Evolutionary conservation across 1,139 yeast species (phyloP).

Genomic region (Pneumocystis wakefieldiae): DNA sequence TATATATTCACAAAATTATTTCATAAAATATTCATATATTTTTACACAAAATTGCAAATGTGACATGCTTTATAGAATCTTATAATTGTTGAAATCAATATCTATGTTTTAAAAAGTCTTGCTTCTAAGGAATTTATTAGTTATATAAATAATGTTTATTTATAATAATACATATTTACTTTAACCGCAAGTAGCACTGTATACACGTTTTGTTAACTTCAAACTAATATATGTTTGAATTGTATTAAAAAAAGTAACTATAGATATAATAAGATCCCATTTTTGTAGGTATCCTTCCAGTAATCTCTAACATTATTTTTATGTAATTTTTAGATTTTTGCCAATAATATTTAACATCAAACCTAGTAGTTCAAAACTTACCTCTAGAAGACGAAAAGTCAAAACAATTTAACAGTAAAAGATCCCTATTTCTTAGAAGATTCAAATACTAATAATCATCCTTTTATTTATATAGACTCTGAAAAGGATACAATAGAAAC

Average conservation of each 20-base stretch:
- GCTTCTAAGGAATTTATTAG: slow-evolving; percentile 62
- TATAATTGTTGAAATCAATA: slow-evolving; percentile 67
- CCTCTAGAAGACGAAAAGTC: background rate
- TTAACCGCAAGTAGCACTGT: slow-evolving; percentile 47
- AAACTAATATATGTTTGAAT: slow-evolving; percentile 75
- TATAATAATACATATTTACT: slow-evolving; percentile 16
- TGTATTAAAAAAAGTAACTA: slow-evolving; percentile 81
- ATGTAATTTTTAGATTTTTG: background rate
- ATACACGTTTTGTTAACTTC: slow-evolving; percentile 61
- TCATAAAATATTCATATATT: slow-evolving; percentile 7
- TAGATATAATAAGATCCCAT: slow-evolving; percentile 58
- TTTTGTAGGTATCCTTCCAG: slow-evolving; percentile 32
- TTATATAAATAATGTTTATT: background rate
- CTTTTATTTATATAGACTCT: background rate
- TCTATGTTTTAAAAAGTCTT: slow-evolving; percentile 97
- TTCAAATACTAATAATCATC: background rate
- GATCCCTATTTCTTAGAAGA: background rate
- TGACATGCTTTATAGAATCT: slow-evolving; percentile 79
- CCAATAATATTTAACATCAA: background rate
- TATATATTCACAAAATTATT: slow-evolving; percentile 58
- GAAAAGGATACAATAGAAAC: background rate
- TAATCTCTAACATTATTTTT: background rate
- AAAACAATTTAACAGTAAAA: background rate
- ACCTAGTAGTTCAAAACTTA: background rate
- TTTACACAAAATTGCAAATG: slow-evolving; percentile 40